phyloP scores from a whole-genome alignment of 1,139 yeast genomes.

The Hansenula sp. region DNA sequence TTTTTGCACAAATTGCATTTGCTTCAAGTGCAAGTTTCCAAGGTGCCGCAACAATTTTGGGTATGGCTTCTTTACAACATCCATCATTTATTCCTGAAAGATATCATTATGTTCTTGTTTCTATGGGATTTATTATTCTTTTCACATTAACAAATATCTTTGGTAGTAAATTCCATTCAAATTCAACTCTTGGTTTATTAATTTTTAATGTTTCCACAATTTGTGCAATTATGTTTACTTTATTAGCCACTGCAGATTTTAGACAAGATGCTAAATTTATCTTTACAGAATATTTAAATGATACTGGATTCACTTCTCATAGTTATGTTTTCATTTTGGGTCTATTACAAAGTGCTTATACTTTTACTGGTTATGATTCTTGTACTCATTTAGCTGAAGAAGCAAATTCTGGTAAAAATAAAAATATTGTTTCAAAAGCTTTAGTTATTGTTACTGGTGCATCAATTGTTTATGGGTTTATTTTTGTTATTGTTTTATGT shows the following conservation, averaged over 20 bases:
- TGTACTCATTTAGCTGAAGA: slow-evolving; percentile 72
- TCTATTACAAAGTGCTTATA: slow-evolving; percentile 20
- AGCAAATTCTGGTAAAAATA: slow-evolving; percentile 47
- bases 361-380: slow-evolving; percentile 44
- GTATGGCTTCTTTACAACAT: slow-evolving; percentile 15
- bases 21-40: slow-evolving; percentile 22
- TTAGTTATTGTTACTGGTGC: slow-evolving; percentile 46
- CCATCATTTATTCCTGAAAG: slow-evolving; percentile 13
- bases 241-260: slow-evolving; percentile 16
- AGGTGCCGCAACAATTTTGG: slow-evolving; percentile 19
- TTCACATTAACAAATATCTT: slow-evolving; percentile 18
- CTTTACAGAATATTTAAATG: slow-evolving; percentile 20
- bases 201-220: slow-evolving; percentile 15
- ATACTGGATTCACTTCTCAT: slow-evolving; percentile 21
- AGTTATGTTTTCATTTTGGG: slow-evolving; percentile 24
- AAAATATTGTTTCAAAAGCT: slow-evolving; percentile 55
- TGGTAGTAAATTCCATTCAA: slow-evolving; percentile 19
- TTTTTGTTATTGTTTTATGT: slow-evolving; percentile 43
- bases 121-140: slow-evolving; percentile 19
- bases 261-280: slow-evolving; percentile 21
- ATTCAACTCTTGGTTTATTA: slow-evolving; percentile 13
- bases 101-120: slow-evolving; percentile 18
- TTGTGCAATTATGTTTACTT: slow-evolving; percentile 13
- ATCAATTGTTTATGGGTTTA: slow-evolving; percentile 55
- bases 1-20: slow-evolving; percentile 22